Conservation (phyloP, 768 basidiomycete genomes). For the Boletus barrowsii region DNA sequence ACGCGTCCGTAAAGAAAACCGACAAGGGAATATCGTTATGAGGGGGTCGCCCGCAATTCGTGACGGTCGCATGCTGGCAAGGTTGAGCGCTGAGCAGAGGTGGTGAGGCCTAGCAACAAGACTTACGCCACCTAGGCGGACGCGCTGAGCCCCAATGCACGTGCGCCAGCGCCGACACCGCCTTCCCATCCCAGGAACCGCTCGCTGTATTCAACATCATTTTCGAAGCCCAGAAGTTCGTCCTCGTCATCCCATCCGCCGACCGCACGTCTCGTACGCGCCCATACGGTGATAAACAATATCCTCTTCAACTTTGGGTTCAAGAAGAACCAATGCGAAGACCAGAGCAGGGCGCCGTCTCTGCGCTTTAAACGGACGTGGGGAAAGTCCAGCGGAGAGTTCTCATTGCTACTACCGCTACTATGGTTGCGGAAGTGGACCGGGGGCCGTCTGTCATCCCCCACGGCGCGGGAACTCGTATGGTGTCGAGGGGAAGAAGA, state of each 20-base stretch:
- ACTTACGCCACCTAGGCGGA: constrained; percentile 31
- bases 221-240: constrained; percentile 34
- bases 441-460: constrained; percentile 4
- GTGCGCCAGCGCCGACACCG: constrained; percentile 72
- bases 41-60: neutral
- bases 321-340: constrained; percentile 95
- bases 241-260: constrained; percentile 52
- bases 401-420: constrained; percentile 34
- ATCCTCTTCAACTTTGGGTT: constrained; percentile 91
- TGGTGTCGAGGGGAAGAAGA: constrained; percentile 15
- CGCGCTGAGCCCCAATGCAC: constrained; percentile 64
- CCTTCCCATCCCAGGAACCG: constrained; percentile 82
- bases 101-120: constrained; percentile 5
- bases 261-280: constrained; percentile 61
- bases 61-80: neutral
- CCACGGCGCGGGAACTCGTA: constrained; percentile 4
- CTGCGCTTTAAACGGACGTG: constrained; percentile 51
- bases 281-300: constrained; percentile 91
- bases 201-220: constrained; percentile 43
- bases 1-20: neutral
- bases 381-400: constrained; percentile 37
- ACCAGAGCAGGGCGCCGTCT: constrained; percentile 87
- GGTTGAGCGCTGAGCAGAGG: constrained; percentile 15
- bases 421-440: constrained; percentile 29
- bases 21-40: neutral